Base-by-base conservation (phyloP, 345 rosid species). In the Eucalyptus tenuipes region DNA sequence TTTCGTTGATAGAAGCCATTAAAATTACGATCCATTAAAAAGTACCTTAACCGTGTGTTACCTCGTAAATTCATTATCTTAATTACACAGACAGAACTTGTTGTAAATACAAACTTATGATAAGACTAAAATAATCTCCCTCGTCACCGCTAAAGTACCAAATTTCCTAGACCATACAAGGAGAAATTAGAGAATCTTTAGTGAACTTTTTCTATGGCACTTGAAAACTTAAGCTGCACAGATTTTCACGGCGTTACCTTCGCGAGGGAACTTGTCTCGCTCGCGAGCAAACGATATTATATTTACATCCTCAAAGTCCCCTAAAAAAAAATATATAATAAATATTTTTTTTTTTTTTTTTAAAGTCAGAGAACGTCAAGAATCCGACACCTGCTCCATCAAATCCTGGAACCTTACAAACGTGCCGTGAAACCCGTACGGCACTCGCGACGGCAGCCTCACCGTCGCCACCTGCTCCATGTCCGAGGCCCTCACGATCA, bases 351-450 rank as follows among this genome's bases (percentile, higher is more conserved):
- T n/a, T n/a, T n/a, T n/a, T n/a, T n/a, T n/a, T 52, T 4, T 4
- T 84, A 27, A 20, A 33, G 48, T 8, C 81, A 59, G 85, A 45
- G 53, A 61, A 87, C 44, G 47, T 49, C 82, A 87, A 42, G 8
- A 40, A 17, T 42, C 17, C 16, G 48, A 71, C 27, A 88, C 87
- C 88, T 96, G 95, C 71, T 71, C 88, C 27, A n/a, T 90, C 44
- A 95, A 89, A 45, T 95, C 95, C 85, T 85, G 85, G 55, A 89
- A 90, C 52, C 91, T 89, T 6, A 96, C 91, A 91, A 96, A 96
- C 17, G 95, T 92, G 20, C 97, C 99, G 89, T 97, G 99, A 44
- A 97, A 95, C 22, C 97, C 97, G 31, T 94, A 95, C 8, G 99
- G 96, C 22, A 96, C 98, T 86, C 98, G 92, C 27, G 90, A 86